Evolutionary conservation across 192 early-diverging fungal species (phyloP), one percentile per base, ranked within the genome.

Genomic region (Linnemannia zychae): DNA sequence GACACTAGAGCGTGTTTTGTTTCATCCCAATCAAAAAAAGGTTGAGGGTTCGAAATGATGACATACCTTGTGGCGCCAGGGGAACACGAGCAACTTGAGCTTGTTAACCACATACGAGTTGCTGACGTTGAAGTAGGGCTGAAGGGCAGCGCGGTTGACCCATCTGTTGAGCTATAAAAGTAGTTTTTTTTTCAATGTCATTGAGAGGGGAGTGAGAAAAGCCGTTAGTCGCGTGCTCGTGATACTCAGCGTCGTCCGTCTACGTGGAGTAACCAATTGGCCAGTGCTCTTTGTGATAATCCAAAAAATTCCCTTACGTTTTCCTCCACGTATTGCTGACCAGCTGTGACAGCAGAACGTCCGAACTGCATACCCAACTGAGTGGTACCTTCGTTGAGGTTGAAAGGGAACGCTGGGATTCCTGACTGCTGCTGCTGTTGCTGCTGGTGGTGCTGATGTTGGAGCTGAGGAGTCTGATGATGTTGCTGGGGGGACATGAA

Each of bases 291-390:
- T 24, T 6, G 40, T 44, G 38, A 57, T 12, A 36, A 48, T 40
- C n/a, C n/a, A n/a, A 13, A 74, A 17, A 68, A 38, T 22, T 38
- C 28, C 75, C 91, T 71, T 91, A 97, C 96, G 82, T 99, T 98
- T 81, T 97, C 93, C 85, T 98, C 96, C 50, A 99, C 91, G 76
- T 96, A 95, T 73, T 96, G 93, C 72, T 95, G 94, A 49, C 95
- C 96, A 48, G 96, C 94, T 72, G 91, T 90, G 78, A 99, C 91
- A 7, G 97, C 97, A 63, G 88, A 91, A 46, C 92, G 91, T 22
- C 96, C 98, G 83, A 99, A 94, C 81, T 99, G 96, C 95, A 99
- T 97, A 0, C 98, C 97, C 77, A 99, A 87, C 83, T 99, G 97
- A 17, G 95, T 90, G 11, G 96, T 93, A 44, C 93, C 94, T 77